Percentiles rank a stretch among this genome's conserved stretches.
Conservation (phyloP, 2,329 filamentous ascomycete species). For the Beauveria bassiana region DNA sequence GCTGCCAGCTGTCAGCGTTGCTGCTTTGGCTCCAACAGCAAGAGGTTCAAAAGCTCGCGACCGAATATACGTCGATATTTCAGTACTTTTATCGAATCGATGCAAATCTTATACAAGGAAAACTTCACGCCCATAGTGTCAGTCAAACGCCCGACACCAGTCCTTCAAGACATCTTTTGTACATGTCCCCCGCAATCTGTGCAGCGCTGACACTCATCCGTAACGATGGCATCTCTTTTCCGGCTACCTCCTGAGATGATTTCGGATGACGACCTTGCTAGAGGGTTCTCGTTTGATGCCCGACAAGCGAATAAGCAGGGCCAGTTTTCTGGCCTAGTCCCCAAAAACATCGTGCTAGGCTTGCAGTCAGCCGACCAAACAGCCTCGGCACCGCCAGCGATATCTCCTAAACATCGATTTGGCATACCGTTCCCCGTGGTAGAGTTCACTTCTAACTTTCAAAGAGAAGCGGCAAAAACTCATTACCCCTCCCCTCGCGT, state of each 20-base stretch:
- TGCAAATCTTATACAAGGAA: background rate
- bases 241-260: slow-evolving; percentile 3
- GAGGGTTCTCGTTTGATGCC: slow-evolving; percentile 15
- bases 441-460: background rate
- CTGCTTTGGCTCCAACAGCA: background rate
- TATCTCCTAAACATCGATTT: background rate
- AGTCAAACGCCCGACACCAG: too few relatives aligned
- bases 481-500: background rate
- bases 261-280: slow-evolving; percentile 11
- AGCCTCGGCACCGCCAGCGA: background rate
- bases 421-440: background rate
- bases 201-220: background rate
- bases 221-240: background rate
- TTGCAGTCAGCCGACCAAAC: background rate
- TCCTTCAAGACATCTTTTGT: background rate
- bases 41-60: background rate
- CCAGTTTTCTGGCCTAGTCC: slow-evolving; percentile 12
- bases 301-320: slow-evolving; percentile 14
- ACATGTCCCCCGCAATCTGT: background rate
- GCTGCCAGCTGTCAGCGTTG: background rate
- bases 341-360: background rate
- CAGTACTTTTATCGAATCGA: background rate
- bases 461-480: background rate
- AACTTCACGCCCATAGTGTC: background rate
- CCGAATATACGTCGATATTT: background rate